These are phyloP conservation scores for Eucalyptus marginata DNA, from an alignment of 345 rosid species.

Conservation along the genomic window DNA sequence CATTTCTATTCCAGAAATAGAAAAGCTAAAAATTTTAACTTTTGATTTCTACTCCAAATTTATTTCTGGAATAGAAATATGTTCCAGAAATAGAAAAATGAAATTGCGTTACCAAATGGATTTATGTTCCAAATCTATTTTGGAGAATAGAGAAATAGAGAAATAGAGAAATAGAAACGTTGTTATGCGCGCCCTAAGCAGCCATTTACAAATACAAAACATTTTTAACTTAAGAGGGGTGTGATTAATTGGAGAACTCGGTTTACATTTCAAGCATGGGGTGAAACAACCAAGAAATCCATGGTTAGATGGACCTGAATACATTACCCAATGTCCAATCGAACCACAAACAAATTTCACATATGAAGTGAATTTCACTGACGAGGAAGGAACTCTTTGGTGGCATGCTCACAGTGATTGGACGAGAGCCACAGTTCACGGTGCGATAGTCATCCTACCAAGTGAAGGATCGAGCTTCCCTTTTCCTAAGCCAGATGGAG, in stretches of 20 bases:
- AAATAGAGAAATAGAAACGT: too few relatives aligned
- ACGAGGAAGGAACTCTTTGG: constrained; percentile 37
- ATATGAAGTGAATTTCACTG: constrained; percentile 8
- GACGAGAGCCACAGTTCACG: constrained; percentile 31
- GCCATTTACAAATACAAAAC: neutral
- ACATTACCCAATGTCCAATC: constrained; percentile 39
- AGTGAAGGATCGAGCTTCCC: constrained; percentile 6
- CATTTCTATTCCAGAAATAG: too few relatives aligned
- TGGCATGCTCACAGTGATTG: constrained; percentile 50
- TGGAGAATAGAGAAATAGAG: too few relatives aligned
- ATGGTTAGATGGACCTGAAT: constrained; percentile 37
- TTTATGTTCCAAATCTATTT: too few relatives aligned
- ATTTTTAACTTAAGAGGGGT: neutral
- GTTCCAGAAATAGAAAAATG: too few relatives aligned
- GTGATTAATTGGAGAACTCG: neutral
- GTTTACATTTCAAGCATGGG: constrained; percentile 17
- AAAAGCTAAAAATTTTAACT: too few relatives aligned
- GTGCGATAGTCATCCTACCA: constrained; percentile 19
- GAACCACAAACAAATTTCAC: constrained; percentile 21
- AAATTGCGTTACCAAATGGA: too few relatives aligned
- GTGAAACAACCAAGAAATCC: constrained; percentile 30
- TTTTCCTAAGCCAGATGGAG: constrained; percentile 11
- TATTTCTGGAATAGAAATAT: too few relatives aligned
- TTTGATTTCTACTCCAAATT: too few relatives aligned
- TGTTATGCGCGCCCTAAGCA: too few relatives aligned